Evolutionary conservation across 163 green algal genomes (phyloP).

Genomic region (Prototheca cutis): DNA sequence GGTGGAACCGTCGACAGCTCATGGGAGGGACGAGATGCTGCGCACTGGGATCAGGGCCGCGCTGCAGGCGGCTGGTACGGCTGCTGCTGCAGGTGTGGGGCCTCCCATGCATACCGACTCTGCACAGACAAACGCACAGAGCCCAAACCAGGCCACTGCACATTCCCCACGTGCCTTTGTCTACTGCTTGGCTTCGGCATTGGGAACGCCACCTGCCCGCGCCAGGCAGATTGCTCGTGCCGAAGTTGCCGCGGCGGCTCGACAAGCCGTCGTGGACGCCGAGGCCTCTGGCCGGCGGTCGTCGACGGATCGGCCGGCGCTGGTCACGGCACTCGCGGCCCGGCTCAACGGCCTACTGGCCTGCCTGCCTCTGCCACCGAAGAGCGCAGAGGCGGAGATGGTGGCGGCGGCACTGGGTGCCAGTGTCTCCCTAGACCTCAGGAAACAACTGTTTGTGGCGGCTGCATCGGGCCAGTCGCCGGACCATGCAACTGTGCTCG

Average conservation of each 20-base stretch:
- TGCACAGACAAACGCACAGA: too few species aligned
- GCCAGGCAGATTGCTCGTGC: constrained; percentile 22
- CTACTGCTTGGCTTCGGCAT: constrained; percentile 22
- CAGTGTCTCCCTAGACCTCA: constrained; percentile 11
- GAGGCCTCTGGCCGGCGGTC: constrained; percentile 16
- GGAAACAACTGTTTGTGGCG: constrained; percentile 22
- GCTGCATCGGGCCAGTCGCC: constrained; percentile 15
- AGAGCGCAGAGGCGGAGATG: constrained; percentile 28
- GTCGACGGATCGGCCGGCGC: constrained; percentile 9
- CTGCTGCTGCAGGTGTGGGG: too few species aligned
- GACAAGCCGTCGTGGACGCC: constrained; percentile 22
- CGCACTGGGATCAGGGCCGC: constrained; percentile 16
- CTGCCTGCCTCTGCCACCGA: constrained; percentile 21
- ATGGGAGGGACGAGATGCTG: constrained; percentile 35
- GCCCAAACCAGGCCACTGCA: too few species aligned
- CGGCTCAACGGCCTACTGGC: constrained; percentile 14
- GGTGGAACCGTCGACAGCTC: constrained; percentile 30
- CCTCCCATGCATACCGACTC: too few species aligned
- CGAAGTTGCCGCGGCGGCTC: constrained; percentile 20
- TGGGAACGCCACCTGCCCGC: constrained; percentile 23
- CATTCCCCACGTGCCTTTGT: constrained; percentile 24
- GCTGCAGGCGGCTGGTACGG: constrained; percentile 7
- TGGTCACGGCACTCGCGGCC: constrained; percentile 7
- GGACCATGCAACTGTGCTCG: constrained; percentile 22
- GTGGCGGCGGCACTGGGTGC: constrained; percentile 20